These are phyloP conservation scores for Rhodomyrtus psidioides DNA, from an alignment of 441 rosid genomes.

Conservation along the genomic window DNA sequence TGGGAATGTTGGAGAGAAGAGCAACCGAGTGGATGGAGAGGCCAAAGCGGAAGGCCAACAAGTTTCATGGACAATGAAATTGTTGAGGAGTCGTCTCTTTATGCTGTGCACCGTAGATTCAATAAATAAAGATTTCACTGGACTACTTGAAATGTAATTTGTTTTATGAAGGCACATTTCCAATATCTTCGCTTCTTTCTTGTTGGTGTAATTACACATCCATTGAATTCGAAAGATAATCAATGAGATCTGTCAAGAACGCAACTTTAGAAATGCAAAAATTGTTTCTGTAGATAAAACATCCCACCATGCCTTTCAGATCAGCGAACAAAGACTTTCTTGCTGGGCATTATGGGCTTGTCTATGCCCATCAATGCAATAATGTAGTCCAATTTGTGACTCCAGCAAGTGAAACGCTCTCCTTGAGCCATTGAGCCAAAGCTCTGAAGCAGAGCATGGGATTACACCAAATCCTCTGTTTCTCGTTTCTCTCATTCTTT, in stretches of 20 bases:
- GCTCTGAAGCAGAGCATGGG: no score
- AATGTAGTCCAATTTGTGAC: no score
- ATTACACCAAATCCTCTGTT: no score
- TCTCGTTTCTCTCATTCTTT: no score
- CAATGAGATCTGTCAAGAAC: not conserved
- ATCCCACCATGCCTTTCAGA: no score
- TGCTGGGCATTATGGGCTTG: no score
- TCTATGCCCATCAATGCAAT: no score
- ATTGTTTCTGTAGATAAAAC: no score
- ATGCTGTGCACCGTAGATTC: rapidly evolving
- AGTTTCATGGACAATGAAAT: not conserved
- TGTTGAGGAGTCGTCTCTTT: not conserved
- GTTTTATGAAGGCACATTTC: not conserved
- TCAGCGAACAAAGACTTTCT: no score
- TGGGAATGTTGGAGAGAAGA: not conserved
- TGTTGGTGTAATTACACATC: not conserved
- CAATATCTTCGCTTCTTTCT: not conserved
- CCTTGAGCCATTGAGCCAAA: no score
- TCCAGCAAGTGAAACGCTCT: no score
- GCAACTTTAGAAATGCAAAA: not conserved
- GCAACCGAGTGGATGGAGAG: not conserved
- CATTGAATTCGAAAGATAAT: not conserved
- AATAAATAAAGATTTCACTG: rapidly evolving
- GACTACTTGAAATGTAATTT: not conserved
- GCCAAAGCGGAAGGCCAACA: not conserved